phyloP scores from a whole-genome alignment of 352 stramenopile genomes.

The Aphanomyces stellatus region DNA sequence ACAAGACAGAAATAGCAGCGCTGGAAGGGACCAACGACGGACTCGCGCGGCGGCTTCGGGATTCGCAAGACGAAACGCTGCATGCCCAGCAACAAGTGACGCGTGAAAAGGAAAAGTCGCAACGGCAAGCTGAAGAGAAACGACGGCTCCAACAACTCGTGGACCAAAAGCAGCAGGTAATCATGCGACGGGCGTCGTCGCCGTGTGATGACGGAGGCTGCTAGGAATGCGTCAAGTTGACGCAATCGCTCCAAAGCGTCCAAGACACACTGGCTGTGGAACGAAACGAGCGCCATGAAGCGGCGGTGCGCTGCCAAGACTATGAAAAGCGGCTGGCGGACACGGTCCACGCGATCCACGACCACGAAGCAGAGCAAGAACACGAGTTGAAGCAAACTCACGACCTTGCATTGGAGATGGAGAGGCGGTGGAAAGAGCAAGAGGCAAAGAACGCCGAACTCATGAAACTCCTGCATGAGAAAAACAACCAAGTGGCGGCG shows the following conservation, averaged over 20 bases:
- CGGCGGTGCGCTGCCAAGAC: slow-evolving; percentile 51
- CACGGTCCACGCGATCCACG: slow-evolving; percentile 57
- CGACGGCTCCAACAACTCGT: neutral
- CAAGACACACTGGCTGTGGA: neutral
- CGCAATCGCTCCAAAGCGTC: neutral
- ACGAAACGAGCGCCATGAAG: slow-evolving; percentile 44
- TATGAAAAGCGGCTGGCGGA: slow-evolving; percentile 62
- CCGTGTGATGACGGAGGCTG: neutral
- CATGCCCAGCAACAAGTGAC: neutral
- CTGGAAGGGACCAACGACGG: neutral
- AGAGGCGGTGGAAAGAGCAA: slow-evolving; percentile 38
- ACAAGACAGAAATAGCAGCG: neutral
- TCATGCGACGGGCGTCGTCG: neutral
- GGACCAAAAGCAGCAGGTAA: neutral
- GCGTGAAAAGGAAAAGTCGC: neutral
- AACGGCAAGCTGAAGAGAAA: slow-evolving; percentile 27
- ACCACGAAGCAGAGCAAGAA: slow-evolving; percentile 57
- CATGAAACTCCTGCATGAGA: slow-evolving; percentile 46
- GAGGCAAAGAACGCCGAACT: slow-evolving; percentile 47
- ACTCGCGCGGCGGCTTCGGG: neutral
- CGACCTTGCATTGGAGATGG: slow-evolving; percentile 27
- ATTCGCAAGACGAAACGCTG: neutral
- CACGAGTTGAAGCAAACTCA: slow-evolving; percentile 41
- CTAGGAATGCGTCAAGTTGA: neutral
- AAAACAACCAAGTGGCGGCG: slow-evolving; percentile 53